phyloP scores from a whole-genome alignment of 257 asterid species.

The Marsdenia floribunda region DNA sequence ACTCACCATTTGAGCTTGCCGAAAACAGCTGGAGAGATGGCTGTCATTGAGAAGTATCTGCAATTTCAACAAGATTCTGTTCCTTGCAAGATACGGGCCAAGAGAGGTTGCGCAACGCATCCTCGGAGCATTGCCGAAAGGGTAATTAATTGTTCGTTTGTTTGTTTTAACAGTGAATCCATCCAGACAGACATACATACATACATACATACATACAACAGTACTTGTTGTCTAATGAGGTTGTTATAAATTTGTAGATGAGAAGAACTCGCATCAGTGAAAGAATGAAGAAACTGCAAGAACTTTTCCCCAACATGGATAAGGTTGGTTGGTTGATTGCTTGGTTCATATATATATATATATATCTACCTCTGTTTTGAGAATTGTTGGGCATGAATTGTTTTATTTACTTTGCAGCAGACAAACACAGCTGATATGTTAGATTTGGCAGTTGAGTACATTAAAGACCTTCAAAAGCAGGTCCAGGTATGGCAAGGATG shows the following conservation, averaged over 20 bases:
- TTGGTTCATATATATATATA: too few species aligned
- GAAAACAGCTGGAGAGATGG: conserved; percentile 48
- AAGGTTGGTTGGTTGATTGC: conserved; percentile 38
- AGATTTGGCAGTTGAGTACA: conserved; percentile 82
- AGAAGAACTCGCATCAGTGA: conserved; percentile 77
- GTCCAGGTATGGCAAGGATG: conserved; percentile 44
- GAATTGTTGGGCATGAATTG: not conserved
- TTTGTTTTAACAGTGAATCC: too few species aligned
- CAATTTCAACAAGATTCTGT: conserved; percentile 59
- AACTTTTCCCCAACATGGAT: conserved; percentile 80
- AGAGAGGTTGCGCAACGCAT: conserved; percentile 88
- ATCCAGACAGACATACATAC: too few species aligned
- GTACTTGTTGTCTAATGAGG: not conserved
- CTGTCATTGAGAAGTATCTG: conserved; percentile 47
- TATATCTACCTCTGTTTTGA: not conserved
- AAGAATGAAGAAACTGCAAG: conserved; percentile 86
- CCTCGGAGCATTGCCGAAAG: conserved; percentile 95
- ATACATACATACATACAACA: too few species aligned
- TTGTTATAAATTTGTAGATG: conserved; percentile 30
- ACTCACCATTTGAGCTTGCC: conserved; percentile 88
- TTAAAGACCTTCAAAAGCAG: conserved; percentile 74
- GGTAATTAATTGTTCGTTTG: conserved; percentile 28
- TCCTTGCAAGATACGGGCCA: conserved; percentile 83
- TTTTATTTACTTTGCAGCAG: conserved; percentile 46
- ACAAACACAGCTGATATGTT: conserved; percentile 86